These are phyloP conservation scores for Rugonectria rugulosa DNA, from an alignment of 2,329 filamentous ascomycete species.

Conservation along the genomic window DNA sequence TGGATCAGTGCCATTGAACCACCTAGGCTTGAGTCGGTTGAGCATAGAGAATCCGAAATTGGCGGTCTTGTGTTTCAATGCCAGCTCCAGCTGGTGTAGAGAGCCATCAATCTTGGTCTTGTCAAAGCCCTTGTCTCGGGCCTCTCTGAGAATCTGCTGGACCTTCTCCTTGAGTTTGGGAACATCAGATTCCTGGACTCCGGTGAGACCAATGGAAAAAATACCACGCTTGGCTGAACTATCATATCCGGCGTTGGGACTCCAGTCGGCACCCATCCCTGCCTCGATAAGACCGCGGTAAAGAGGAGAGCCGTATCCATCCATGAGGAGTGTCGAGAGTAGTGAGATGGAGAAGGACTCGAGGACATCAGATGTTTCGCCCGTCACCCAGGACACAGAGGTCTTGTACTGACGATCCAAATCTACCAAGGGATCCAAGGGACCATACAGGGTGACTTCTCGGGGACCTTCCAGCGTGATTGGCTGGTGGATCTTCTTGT, in stretches of 20 bases:
- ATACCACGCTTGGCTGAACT: slow-evolving; percentile 78
- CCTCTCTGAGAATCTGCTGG: slow-evolving; percentile 74
- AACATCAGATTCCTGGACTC: slow-evolving; percentile 84
- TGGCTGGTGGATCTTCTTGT: slow-evolving; percentile 78
- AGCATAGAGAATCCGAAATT: slow-evolving; percentile 93
- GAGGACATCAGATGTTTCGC: slow-evolving; percentile 80
- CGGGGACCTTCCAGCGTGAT: slow-evolving; percentile 75
- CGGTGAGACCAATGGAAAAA: slow-evolving; percentile 90
- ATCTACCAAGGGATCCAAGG: slow-evolving; percentile 85
- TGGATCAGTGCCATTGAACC: slow-evolving; percentile 95
- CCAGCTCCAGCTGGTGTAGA: slow-evolving; percentile 91
- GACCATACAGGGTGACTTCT: slow-evolving; percentile 77
- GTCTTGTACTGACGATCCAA: slow-evolving; percentile 91
- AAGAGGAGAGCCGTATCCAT: slow-evolving; percentile 93
- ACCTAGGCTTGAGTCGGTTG: slow-evolving; percentile 86
- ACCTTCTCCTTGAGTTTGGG: slow-evolving; percentile 78
- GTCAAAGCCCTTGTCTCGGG: slow-evolving; percentile 81
- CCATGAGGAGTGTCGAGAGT: slow-evolving; percentile 83
- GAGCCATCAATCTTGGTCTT: slow-evolving; percentile 91
- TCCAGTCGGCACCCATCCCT: slow-evolving; percentile 91
- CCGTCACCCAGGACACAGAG: slow-evolving; percentile 90
- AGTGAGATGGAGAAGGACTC: slow-evolving; percentile 90
- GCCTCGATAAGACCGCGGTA: slow-evolving; percentile 90
- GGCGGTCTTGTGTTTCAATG: slow-evolving; percentile 94
- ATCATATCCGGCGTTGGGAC: slow-evolving; percentile 93